Evolutionary conservation across 2,329 filamentous ascomycete species (phyloP).

Genomic region (Verticillium albo-atrum): DNA sequence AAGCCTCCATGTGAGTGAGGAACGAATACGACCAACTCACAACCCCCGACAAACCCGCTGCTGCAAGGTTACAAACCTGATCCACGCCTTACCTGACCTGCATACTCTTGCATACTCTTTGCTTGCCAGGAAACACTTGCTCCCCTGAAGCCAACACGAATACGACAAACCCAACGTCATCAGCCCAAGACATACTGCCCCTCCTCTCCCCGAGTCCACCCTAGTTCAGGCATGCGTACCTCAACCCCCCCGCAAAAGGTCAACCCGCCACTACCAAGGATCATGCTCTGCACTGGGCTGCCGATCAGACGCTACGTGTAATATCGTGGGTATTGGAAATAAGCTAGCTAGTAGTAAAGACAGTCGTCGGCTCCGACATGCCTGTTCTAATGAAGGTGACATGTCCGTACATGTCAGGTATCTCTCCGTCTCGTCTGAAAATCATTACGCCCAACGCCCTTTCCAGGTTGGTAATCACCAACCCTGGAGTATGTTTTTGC

Average conservation of each 20-base stretch:
- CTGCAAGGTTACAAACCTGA: too few relatives aligned
- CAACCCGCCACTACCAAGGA: neutral
- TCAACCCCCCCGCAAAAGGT: too few relatives aligned
- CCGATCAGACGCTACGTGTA: neutral
- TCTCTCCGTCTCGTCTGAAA: neutral
- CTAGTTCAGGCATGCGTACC: too few relatives aligned
- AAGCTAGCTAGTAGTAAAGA: neutral
- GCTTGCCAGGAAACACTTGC: neutral
- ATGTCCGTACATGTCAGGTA: neutral
- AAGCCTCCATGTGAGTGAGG: too few relatives aligned
- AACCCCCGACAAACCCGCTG: too few relatives aligned
- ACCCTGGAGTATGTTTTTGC: neutral
- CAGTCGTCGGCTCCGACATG: neutral
- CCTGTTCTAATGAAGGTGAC: neutral
- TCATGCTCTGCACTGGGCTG: neutral
- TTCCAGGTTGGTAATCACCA: neutral
- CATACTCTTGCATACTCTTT: too few relatives aligned
- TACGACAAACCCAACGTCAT: neutral
- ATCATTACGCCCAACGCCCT: neutral
- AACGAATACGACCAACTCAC: neutral
- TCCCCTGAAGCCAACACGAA: neutral
- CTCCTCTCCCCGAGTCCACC: too few relatives aligned
- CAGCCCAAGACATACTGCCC: too few relatives aligned
- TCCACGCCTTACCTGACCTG: too few relatives aligned
- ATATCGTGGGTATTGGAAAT: neutral